Conservation (phyloP, 371 early-diverging fungal genomes). For the Parasitella parasitica region DNA sequence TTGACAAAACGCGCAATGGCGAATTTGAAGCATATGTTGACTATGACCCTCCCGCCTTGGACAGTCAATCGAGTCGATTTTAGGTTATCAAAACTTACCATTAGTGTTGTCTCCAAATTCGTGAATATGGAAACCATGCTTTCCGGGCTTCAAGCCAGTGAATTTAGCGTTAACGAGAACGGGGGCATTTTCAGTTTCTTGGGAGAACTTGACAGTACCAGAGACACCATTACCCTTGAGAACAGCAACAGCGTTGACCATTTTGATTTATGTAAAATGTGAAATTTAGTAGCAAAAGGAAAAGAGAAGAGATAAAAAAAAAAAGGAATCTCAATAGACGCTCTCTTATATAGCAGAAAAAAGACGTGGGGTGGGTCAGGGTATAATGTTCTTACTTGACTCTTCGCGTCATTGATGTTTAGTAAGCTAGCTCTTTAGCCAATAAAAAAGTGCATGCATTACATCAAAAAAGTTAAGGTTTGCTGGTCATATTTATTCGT, state of each 20-base stretch:
- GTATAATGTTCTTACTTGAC: not conserved
- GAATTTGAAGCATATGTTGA: not conserved
- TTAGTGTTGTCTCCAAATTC: conserved; percentile 83
- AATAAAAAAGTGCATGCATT: not conserved
- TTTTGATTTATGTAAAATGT: conserved; percentile 26
- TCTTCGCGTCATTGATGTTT: conserved; percentile 24
- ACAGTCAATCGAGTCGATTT: not conserved
- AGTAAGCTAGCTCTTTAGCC: conserved; percentile 5
- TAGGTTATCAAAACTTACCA: conserved; percentile 35
- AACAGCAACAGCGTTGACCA: conserved; percentile 82
- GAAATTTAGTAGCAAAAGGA: conserved; percentile 4
- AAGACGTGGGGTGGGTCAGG: not conserved
- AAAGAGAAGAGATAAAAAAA: conserved; percentile 12
- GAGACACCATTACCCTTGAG: conserved; percentile 60
- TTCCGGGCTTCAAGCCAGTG: conserved; percentile 72
- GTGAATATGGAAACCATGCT: conserved; percentile 94
- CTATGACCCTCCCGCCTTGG: not conserved
- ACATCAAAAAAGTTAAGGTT: not conserved
- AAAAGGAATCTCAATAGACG: conserved; percentile 4
- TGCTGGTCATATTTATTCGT: not conserved
- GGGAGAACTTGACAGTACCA: conserved; percentile 78
- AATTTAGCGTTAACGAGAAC: conserved; percentile 65
- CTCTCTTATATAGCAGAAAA: not conserved
- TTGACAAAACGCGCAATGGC: not conserved
- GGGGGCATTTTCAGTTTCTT: conserved; percentile 65